phyloP scores from a whole-genome alignment of 2,329 filamentous ascomycete species.

The Cercospora brassicicola region DNA sequence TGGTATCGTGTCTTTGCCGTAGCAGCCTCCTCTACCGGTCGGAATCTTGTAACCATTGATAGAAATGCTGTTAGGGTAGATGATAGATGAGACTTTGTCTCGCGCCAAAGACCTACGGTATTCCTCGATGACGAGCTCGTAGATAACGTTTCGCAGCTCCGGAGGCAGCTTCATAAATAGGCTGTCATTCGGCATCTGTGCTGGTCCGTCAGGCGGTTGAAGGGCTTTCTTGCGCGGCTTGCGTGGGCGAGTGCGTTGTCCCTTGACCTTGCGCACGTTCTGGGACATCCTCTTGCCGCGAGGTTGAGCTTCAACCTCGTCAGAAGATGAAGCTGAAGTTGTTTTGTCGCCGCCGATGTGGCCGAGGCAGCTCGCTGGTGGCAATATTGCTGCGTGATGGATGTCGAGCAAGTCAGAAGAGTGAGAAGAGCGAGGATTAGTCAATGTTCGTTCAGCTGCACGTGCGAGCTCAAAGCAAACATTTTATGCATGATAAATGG shows the following conservation, averaged over 20 bases:
- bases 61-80: neutral
- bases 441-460: no score
- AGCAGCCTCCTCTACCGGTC: neutral
- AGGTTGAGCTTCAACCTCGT: neutral
- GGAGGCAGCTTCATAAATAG: neutral
- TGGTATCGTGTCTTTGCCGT: neutral
- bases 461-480: neutral
- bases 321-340: neutral
- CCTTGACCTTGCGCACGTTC: neutral
- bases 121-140: neutral
- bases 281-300: no score
- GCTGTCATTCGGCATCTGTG: neutral
- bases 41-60: neutral
- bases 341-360: neutral
- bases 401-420: no score
- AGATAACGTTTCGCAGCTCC: neutral
- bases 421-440: no score
- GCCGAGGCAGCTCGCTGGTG: neutral
- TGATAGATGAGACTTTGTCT: neutral
- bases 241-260: neutral
- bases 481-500: neutral
- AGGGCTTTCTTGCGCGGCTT: neutral
- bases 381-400: neutral
- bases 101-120: neutral
- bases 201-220: neutral